Evolutionary conservation across 257 asterid genomes (phyloP).

Genomic region (Plectranthus barbatus): DNA sequence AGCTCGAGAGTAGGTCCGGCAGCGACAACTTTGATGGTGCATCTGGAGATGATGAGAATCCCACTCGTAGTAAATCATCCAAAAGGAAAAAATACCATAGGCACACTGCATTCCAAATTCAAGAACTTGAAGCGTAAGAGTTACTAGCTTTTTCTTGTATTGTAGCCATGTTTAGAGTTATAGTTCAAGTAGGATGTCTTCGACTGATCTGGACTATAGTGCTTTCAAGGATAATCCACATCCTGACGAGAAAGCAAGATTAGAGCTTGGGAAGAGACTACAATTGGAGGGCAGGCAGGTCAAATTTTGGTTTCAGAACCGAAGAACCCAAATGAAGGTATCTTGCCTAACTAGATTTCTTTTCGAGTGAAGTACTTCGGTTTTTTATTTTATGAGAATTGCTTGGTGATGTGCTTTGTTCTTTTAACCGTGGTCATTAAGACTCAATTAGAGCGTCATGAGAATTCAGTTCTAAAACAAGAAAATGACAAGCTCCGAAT

Average conservation of each 20-base stretch:
- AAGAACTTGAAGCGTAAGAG: slow-evolving; percentile 71
- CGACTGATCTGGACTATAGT: slow-evolving; percentile 28
- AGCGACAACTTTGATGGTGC: slow-evolving; percentile 65
- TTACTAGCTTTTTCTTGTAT: neutral
- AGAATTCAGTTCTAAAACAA: slow-evolving; percentile 57
- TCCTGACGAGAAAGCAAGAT: slow-evolving; percentile 78
- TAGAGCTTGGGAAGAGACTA: slow-evolving; percentile 62
- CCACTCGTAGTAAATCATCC: slow-evolving; percentile 31
- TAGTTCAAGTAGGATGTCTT: no score
- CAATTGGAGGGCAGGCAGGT: slow-evolving; percentile 67
- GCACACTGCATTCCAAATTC: slow-evolving; percentile 70
- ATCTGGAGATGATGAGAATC: slow-evolving; percentile 58
- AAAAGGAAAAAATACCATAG: slow-evolving; percentile 54
- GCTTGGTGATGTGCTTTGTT: slow-evolving; percentile 2
- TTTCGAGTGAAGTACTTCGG: neutral
- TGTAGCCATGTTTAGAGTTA: neutral
- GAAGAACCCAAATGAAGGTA: slow-evolving; percentile 95
- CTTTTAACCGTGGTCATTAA: slow-evolving; percentile 16
- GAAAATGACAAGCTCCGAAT: slow-evolving; percentile 71
- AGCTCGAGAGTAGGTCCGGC: slow-evolving; percentile 51
- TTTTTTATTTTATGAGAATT: neutral
- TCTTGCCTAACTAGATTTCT: neutral
- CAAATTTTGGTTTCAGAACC: slow-evolving; percentile 88
- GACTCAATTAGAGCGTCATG: slow-evolving; percentile 83
- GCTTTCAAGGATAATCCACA: slow-evolving; percentile 83